Evolutionary conservation across 2,329 filamentous ascomycete species (phyloP), one percentile per base, ranked within the genome.

Genomic region (Colletotrichum graminicola): DNA sequence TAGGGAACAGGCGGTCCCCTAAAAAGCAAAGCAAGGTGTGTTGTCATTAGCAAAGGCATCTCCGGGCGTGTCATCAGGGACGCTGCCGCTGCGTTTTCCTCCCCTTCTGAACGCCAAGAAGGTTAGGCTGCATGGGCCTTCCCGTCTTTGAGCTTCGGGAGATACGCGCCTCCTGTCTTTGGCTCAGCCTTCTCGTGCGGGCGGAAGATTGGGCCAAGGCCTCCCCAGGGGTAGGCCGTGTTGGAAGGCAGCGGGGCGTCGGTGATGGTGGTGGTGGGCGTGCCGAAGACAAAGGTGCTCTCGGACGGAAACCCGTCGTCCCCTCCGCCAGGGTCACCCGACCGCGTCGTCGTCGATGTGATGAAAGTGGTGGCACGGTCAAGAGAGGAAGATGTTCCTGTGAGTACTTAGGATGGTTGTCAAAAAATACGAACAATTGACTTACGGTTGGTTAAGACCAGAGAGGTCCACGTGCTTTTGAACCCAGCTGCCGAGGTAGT

Each of bases 191-290:
- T 74, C 63, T 79, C 78, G 39, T 78, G 77, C 61, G 81, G 79
- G 6, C 80, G 79, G 70, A 82, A 80, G 43, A 79, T 67, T 1
- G 80, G 80, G 47, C 77, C 80, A 71, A 78, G 76, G 39, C 78
- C 79, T 14, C 79, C 81, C 81, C 81, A 82, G 1, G 81, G 80
- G 34, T 76, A 81, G 67, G 80, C 79, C 21, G 78, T 76, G 39
- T 79, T 78, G 2, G 75, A 73, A 7, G 80, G 77, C 41, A 80
- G 67, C 11, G 70, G 55, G 43, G 67, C 45, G 62, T 72, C 49
- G 11, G 66, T 71, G 51, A 59, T 32, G 4, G 73, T 73, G 14
- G 71, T 65, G 11, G 64, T 68, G 14, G 64, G 69, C n/a, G 55
- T 43, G 23, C 57, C 68, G 8, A 41, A 29, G 6, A 34, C 47